Percentiles rank a stretch among this genome's conserved stretches.
Conservation (phyloP, 768 basidiomycete genomes). For the Boletus patriciae region DNA sequence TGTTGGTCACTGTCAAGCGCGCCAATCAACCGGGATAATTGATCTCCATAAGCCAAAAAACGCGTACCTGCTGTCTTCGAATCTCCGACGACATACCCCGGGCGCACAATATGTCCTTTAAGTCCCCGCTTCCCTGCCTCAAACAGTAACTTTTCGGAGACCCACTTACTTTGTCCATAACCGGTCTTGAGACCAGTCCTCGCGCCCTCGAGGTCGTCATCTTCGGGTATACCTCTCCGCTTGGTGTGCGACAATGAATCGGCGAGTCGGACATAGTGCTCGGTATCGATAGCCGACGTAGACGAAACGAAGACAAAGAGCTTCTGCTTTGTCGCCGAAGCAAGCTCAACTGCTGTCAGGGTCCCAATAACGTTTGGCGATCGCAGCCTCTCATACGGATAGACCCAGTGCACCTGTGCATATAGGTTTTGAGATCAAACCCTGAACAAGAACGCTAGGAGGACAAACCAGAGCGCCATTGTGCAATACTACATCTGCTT, state of each 20-base stretch:
- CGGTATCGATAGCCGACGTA: constrained; percentile 91
- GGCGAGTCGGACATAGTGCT: constrained; percentile 85
- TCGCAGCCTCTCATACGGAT: constrained; percentile 92
- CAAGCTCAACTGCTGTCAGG: constrained; percentile 77
- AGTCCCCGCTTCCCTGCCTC: constrained; percentile 89
- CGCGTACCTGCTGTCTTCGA: constrained; percentile 77
- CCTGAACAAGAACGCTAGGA: not conserved
- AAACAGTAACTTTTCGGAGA: constrained; percentile 90
- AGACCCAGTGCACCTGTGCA: constrained; percentile 94
- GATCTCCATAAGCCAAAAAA: not conserved
- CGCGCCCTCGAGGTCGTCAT: constrained; percentile 87
- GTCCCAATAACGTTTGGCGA: constrained; percentile 93
- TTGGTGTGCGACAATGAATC: constrained; percentile 55
- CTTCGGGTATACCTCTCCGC: constrained; percentile 76
- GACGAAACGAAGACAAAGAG: constrained; percentile 88
- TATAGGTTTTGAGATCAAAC: not conserved
- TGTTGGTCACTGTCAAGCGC: constrained; percentile 78
- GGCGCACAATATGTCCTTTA: constrained; percentile 82
- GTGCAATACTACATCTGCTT: constrained; percentile 84
- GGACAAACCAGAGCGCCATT: constrained; percentile 93
- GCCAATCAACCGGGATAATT: constrained; percentile 1
- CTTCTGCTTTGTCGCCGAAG: constrained; percentile 73
- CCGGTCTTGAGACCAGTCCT: constrained; percentile 75
- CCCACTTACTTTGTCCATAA: constrained; percentile 99
- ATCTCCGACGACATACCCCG: constrained; percentile 96